These are phyloP conservation scores for Colletotrichum chrysophilum DNA, from an alignment of 2,329 filamentous ascomycete genomes.

Conservation along the genomic window DNA sequence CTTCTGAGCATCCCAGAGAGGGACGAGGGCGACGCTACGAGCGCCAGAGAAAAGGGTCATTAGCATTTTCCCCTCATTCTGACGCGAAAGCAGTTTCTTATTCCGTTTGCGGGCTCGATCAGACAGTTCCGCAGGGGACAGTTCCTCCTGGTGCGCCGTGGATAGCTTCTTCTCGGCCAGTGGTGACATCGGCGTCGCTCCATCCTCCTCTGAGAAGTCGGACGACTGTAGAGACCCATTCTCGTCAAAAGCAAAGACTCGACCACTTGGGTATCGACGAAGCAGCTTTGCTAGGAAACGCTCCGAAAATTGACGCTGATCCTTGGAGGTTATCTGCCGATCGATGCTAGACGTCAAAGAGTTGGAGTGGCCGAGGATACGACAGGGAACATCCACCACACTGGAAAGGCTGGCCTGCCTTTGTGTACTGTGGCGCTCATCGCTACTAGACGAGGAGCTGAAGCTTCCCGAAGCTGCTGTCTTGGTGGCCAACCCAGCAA, in stretches of 20 bases:
- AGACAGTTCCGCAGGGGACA: too few relatives aligned
- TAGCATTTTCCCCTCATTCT: constrained; percentile 34
- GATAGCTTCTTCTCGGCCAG: too few relatives aligned
- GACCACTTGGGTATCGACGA: constrained; percentile 48
- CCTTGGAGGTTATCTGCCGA: constrained; percentile 20
- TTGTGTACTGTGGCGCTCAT: constrained; percentile 17
- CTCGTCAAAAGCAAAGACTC: constrained; percentile 49
- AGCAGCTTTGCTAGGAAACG: constrained; percentile 45
- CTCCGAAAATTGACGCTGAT: constrained; percentile 36
- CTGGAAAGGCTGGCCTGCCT: too few relatives aligned
- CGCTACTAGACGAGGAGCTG: constrained; percentile 22
- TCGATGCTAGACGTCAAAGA: constrained; percentile 36
- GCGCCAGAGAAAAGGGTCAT: constrained; percentile 44
- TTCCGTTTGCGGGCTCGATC: not conserved
- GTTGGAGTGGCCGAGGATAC: constrained; percentile 44
- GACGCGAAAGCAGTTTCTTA: not conserved
- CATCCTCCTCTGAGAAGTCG: constrained; percentile 31
- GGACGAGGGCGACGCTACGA: constrained; percentile 51
- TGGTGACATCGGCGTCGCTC: not conserved
- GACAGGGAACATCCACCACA: constrained; percentile 24
- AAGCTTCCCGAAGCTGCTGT: not conserved
- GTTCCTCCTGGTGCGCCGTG: too few relatives aligned
- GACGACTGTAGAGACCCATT: constrained; percentile 38
- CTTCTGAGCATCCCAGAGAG: constrained; percentile 50
- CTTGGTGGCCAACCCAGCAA: constrained; percentile 28